Evolutionary conservation across 306 rosid species (phyloP).

Genomic region (Aeschynomene evenia): DNA sequence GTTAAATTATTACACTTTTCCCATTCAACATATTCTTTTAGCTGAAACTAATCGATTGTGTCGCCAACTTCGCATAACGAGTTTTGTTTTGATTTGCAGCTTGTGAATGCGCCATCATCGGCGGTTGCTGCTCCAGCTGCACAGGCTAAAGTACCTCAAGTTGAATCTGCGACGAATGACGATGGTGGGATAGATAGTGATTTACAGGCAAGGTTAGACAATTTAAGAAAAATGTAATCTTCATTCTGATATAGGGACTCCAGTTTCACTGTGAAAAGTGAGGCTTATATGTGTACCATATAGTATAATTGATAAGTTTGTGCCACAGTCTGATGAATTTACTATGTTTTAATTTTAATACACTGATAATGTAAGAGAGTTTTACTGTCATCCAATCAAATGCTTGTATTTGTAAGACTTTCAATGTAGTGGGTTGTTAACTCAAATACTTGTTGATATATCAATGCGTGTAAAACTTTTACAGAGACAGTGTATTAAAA

Average conservation of each 20-base stretch:
- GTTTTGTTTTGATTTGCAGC: slow-evolving; percentile 51
- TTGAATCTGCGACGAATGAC: slow-evolving; percentile 60
- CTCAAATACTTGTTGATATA: no score
- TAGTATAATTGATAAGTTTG: slow-evolving; percentile 35
- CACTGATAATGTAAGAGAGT: no score
- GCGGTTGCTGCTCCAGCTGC: slow-evolving; percentile 82
- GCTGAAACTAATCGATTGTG: slow-evolving; percentile 5
- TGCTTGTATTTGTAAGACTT: no score
- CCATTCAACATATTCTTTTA: slow-evolving; percentile 14
- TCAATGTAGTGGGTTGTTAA: no score
- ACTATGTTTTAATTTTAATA: no score
- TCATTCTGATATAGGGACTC: slow-evolving; percentile 25
- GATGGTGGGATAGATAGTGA: slow-evolving; percentile 87
- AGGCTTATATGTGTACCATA: slow-evolving; percentile 34
- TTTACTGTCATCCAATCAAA: no score
- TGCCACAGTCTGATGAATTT: slow-evolving; percentile 40
- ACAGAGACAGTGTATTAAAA: no score
- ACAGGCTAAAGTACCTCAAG: slow-evolving; percentile 72
- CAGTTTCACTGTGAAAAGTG: slow-evolving; percentile 32
- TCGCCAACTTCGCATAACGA: slow-evolving; percentile 10
- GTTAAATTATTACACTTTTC: not conserved
- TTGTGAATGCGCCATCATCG: slow-evolving; percentile 82
- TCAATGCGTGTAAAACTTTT: no score
- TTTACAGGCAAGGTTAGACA: slow-evolving; percentile 90
- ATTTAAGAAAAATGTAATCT: slow-evolving; percentile 77